Evolutionary conservation across 148 eudicot genomes (phyloP), one percentile per base, ranked within the genome.

Genomic region (Spergularia marina): DNA sequence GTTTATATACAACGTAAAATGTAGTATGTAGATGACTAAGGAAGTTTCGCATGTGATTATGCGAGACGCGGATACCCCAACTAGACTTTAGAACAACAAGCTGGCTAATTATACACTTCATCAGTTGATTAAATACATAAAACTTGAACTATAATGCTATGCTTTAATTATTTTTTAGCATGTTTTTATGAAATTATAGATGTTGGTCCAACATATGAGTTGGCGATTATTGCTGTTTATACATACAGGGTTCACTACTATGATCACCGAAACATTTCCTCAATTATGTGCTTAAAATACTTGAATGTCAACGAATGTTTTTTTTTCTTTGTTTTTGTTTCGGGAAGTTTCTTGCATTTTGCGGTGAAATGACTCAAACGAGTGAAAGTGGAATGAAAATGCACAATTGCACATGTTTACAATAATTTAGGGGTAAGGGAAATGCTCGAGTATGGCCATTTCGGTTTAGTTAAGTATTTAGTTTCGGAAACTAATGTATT

Each of bases 1-100:
- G 73, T 78, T 51, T 74, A 58, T 79, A 66, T 79, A 78, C 39
- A 36, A 2, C 17, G 79, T 47, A 23, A 6, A 11, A 30, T 41
- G 57, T 15, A 39, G 21, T 23, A 63, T 44, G 72, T 13, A 63
- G 47, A 4, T 25, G 17, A 16, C 9, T 11, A 39, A 53, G 18
- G 73, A 76, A 67, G 54, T 5, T 67, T 66, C 72, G 23, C 13
- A 56, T 56, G 66, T 56, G 56, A 62, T 53, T 72, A 21, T 34
- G 6, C 52, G 5, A 12, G 61, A 77, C 74, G 74, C 80, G 70
- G 60, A 39, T n/a, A 18, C 41, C n/a, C 70, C 57, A 53, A 59
- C 57, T 67, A 34, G 53, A 40, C 52, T 6, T 65, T 11, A 65
- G 12, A 40, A 3, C 20, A 44, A 41, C 8, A 66, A 66, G 53